Percentiles rank a stretch among this genome's conserved stretches.
These are phyloP conservation scores for Polyrhizophydium stewartii DNA, from an alignment of 371 early-diverging fungal genomes.

Conservation along the genomic window DNA sequence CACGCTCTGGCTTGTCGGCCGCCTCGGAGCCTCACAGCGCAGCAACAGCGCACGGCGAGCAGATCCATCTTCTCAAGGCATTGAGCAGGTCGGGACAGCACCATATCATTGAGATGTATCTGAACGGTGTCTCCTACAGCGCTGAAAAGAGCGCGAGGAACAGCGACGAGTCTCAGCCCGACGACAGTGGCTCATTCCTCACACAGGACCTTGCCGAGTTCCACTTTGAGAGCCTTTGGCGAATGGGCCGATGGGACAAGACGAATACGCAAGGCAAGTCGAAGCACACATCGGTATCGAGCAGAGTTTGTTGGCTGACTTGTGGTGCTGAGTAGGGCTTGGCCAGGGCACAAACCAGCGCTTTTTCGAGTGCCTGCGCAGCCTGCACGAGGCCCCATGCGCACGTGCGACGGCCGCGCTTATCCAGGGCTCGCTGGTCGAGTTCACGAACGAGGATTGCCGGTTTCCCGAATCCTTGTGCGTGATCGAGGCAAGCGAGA, in stretches of 20 bases:
- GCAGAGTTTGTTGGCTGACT: too few species aligned
- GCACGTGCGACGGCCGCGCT: not conserved
- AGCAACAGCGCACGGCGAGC: not conserved
- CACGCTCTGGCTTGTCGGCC: too few species aligned
- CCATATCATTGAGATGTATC: conserved; percentile 15
- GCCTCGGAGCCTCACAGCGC: too few species aligned
- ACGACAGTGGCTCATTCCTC: not conserved
- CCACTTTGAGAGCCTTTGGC: conserved; percentile 33
- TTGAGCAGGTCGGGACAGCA: conserved; percentile 20
- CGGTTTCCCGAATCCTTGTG: conserved; percentile 12
- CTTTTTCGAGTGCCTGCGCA: not conserved
- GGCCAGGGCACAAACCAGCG: not conserved
- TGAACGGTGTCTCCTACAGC: not conserved
- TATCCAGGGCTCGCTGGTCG: not conserved
- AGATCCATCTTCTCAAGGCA: conserved; percentile 6
- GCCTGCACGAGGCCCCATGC: not conserved
- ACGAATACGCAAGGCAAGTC: not conserved
- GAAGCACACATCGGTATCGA: not conserved
- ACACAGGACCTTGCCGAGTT: conserved; percentile 8
- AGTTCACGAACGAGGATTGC: not conserved
- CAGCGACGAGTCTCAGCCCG: not conserved
- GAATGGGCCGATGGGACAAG: conserved; percentile 26
- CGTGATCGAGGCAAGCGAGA: conserved; percentile 1
- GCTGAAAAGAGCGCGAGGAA: not conserved
- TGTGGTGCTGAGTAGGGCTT: too few species aligned